Evolutionary conservation across 2,329 filamentous ascomycete genomes (phyloP).

Genomic region (Rhinocladiella mackenziei): DNA sequence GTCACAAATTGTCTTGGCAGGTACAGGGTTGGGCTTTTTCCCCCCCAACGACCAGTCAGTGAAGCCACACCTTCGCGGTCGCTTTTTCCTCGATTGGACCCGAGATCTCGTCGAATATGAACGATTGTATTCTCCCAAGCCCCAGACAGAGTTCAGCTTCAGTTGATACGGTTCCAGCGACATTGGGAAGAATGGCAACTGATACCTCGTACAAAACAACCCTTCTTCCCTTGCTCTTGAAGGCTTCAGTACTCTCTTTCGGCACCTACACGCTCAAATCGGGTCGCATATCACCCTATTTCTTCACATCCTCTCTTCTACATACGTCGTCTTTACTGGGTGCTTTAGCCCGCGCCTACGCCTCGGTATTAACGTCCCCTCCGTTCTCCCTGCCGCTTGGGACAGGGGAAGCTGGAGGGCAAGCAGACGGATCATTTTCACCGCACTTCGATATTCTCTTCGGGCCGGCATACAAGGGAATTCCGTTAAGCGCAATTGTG

Average conservation of each 20-base stretch:
- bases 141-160: neutral
- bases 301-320: slow-evolving; percentile 94
- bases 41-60: no score
- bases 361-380: slow-evolving; percentile 54
- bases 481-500: slow-evolving; percentile 77
- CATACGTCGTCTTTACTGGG: slow-evolving; percentile 73
- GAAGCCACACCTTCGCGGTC: neutral
- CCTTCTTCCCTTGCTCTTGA: slow-evolving; percentile 38
- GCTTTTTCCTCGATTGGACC: neutral
- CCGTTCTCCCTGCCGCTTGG: slow-evolving; percentile 36
- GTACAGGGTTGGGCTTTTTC: no score
- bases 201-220: slow-evolving; percentile 32
- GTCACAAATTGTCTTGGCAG: no score
- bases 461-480: slow-evolving; percentile 90
- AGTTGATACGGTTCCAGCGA: neutral
- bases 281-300: slow-evolving; percentile 84
- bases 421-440: slow-evolving; percentile 46
- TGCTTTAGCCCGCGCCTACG: slow-evolving; percentile 77
- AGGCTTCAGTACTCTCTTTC: slow-evolving; percentile 42
- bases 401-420: slow-evolving; percentile 31
- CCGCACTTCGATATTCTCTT: slow-evolving; percentile 72
- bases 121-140: no score
- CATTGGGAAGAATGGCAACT: slow-evolving; percentile 17
- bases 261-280: slow-evolving; percentile 73
- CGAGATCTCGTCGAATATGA: no score